phyloP scores from a whole-genome alignment of 345 rosid species.

The Syzygium jambos region DNA sequence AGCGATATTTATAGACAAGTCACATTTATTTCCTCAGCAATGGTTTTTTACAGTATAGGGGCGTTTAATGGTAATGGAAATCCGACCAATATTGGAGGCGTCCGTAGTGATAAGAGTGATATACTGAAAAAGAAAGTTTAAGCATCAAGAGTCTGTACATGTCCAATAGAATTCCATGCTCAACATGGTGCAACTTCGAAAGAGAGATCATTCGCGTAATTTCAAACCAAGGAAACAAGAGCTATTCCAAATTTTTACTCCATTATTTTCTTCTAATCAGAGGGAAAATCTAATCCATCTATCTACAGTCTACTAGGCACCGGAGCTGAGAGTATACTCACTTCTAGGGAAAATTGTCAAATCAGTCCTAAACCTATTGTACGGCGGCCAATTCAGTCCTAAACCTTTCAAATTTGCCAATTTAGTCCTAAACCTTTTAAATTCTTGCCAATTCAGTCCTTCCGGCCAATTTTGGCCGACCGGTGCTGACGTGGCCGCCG shows the following conservation, averaged over 20 bases:
- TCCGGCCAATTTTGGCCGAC: too few relatives aligned
- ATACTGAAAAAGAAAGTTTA: not conserved
- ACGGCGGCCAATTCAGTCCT: too few relatives aligned
- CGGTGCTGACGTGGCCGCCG: too few relatives aligned
- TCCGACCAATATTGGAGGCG: not conserved
- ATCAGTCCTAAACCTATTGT: too few relatives aligned
- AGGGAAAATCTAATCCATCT: not conserved
- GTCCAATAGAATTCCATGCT: too few relatives aligned
- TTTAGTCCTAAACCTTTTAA: too few relatives aligned
- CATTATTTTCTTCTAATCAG: too few relatives aligned
- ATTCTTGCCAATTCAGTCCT: too few relatives aligned
- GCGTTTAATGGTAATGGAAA: not conserved
- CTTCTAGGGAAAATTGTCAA: too few relatives aligned
- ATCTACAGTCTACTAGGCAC: not conserved
- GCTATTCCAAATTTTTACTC: not conserved
- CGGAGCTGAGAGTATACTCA: not conserved
- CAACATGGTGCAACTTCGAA: too few relatives aligned
- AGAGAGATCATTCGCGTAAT: not conserved
- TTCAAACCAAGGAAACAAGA: not conserved
- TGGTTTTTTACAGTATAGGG: not conserved
- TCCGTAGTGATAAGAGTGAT: not conserved
- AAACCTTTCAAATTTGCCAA: too few relatives aligned
- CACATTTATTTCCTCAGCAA: not conserved
- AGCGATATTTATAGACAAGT: not conserved
- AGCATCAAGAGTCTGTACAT: not conserved